A percentile compares a stretch with the other conserved stretches of the same genome.
Conservation (phyloP, 768 basidiomycete species). For the Lentinula aciculospora region DNA sequence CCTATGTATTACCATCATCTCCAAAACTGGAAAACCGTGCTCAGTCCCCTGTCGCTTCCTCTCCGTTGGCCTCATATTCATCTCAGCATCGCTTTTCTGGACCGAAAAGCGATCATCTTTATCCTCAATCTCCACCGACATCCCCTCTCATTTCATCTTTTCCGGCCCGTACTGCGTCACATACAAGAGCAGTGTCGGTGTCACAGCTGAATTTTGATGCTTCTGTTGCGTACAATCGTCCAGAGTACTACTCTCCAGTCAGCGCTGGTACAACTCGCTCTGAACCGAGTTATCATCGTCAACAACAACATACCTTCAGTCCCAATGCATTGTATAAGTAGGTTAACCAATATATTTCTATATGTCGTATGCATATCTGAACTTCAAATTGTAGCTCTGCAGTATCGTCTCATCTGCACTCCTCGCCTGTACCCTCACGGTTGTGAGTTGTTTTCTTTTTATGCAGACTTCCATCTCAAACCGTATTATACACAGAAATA, state of each 20-base stretch:
- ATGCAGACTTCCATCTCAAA: neutral
- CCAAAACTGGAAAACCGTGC: neutral
- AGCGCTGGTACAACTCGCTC: neutral
- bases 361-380: neutral
- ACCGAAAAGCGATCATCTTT: neutral
- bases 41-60: neutral
- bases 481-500: neutral
- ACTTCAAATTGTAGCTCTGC: neutral
- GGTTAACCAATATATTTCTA: neutral
- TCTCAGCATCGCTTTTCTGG: neutral
- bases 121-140: neutral
- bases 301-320: neutral
- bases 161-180: neutral
- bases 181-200: neutral
- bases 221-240: neutral
- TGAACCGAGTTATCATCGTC: neutral
- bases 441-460: neutral
- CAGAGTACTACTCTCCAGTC: neutral
- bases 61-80: neutral
- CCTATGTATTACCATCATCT: neutral
- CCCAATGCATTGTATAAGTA: constrained; percentile 4
- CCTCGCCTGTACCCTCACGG: neutral
- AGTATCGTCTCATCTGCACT: constrained; percentile 1
- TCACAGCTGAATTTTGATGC: constrained; percentile 5
- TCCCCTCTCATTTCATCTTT: neutral